Base-by-base conservation (phyloP, 306 rosid species). In the apple (Malus domestica) region DNA sequence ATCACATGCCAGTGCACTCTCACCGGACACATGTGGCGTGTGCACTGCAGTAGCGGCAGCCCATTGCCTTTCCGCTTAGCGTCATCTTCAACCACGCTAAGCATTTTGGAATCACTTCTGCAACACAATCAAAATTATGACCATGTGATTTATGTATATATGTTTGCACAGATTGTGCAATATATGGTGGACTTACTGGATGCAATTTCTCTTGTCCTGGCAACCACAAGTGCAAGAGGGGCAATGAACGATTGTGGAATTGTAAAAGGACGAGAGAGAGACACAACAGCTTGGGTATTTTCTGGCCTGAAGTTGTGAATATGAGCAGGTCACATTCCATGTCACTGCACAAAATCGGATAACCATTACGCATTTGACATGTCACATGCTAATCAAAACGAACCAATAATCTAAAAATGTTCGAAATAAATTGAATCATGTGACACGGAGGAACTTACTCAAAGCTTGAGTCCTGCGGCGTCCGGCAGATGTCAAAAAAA, bases 251-350 rank as follows among this genome's bases (percentile, higher is more conserved):
- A 95, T 85, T 11, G 93, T 90, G 46, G 89, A 96, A 67, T 90
- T 90, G 79, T 95, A 95, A 85, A 95, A 95, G 46, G 98, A 90
- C 18, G 98, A 95, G 78, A 95, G 82, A 62, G 97, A 95, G 46
- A 92, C 96, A 73, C 98, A 95, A 67, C 98, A 95, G 70, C 77
- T 89, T 38, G 97, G 98, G 70, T 88, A 81, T 69, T 89, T 92
- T 55, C 91, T 83, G 5, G 97, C 98, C 59, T 87, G 88, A 75
- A 92, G 86, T 71, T 95, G 98, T 30, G 98, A 92, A 79, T 92
- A 92, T 38, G 97, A 89, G 88, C 98, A 95, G 62, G 97, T 92
- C 78, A 92, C 98, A 51, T 95, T 95, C 98, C 98, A 92, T 66
- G 98, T 92, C 98, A 95, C 98, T 95, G 90, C 82, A 85, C 68